Conservation (phyloP, 495 filamentous ascomycete species). For the Apiosordaria backusii region DNA sequence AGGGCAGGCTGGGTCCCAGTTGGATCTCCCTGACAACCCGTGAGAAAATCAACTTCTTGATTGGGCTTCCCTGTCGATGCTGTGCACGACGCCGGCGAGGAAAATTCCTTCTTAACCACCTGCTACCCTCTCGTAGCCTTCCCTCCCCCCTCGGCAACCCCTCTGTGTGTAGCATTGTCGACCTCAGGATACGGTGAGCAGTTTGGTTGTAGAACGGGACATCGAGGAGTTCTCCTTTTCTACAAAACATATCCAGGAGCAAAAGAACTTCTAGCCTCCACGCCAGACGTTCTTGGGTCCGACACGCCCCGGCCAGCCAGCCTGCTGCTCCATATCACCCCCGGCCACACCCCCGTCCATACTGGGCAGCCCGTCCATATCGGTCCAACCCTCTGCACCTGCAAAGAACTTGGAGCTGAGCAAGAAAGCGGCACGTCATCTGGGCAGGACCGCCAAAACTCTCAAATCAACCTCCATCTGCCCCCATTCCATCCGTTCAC, state of each 20-base stretch:
- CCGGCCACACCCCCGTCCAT: not conserved
- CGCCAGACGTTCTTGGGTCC: conserved; percentile 1
- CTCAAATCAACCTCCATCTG: not conserved
- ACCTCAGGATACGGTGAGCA: not conserved
- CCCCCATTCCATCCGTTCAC: not conserved
- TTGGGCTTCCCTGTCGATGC: conserved; percentile 34
- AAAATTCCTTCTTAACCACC: conserved; percentile 36
- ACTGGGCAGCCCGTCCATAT: conserved; percentile 5
- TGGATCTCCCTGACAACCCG: conserved; percentile 37
- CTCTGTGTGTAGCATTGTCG: conserved; percentile 12
- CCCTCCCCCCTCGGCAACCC: conserved; percentile 15
- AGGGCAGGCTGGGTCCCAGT: not conserved
- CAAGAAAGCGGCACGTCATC: conserved; percentile 21
- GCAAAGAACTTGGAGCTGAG: not conserved
- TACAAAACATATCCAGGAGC: not conserved
- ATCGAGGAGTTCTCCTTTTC: not conserved
- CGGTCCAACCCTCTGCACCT: conserved; percentile 15
- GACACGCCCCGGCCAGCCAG: conserved; percentile 6
- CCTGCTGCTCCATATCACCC: not conserved
- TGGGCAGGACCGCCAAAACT: conserved; percentile 1
- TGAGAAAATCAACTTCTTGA: conserved; percentile 28
- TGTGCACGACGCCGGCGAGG: conserved; percentile 23
- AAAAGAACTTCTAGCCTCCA: conserved; percentile 13
- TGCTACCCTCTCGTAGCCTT: conserved; percentile 15
- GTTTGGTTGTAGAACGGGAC: not conserved